Evolutionary conservation across 495 filamentous ascomycete genomes (phyloP).

Genomic region (Daldinia bambusicola): DNA sequence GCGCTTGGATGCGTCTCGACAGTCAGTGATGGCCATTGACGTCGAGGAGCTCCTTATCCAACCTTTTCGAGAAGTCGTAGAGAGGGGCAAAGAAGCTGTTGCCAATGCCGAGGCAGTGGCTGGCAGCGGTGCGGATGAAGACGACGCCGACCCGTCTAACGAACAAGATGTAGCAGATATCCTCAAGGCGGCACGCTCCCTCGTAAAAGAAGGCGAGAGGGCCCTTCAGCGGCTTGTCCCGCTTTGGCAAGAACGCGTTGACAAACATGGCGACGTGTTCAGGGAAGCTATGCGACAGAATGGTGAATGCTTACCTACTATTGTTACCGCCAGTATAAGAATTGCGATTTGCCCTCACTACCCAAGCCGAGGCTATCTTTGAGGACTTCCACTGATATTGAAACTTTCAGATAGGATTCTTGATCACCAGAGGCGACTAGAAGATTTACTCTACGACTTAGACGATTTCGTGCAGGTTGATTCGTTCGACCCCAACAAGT

Average conservation of each 20-base stretch:
- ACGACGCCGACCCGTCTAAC: slow-evolving; percentile 16
- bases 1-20: slow-evolving; percentile 23
- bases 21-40: slow-evolving; percentile 49
- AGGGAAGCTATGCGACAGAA: slow-evolving; percentile 50
- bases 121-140: slow-evolving; percentile 27
- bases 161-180: slow-evolving; percentile 34
- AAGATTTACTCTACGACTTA: slow-evolving; percentile 55
- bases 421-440: slow-evolving; percentile 47
- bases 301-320: slow-evolving; percentile 39
- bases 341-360: not conserved
- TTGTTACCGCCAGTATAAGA: not conserved
- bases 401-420: slow-evolving; percentile 44
- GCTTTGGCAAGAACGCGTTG: slow-evolving; percentile 50
- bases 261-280: slow-evolving; percentile 51
- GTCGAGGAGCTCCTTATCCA: slow-evolving; percentile 53
- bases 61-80: slow-evolving; percentile 52
- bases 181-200: slow-evolving; percentile 45
- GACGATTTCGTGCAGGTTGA: slow-evolving; percentile 52
- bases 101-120: slow-evolving; percentile 45
- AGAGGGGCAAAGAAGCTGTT: slow-evolving; percentile 47
- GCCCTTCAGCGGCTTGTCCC: slow-evolving; percentile 49
- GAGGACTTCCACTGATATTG: slow-evolving; percentile 14
- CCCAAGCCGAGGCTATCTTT: not conserved
- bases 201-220: slow-evolving; percentile 51
- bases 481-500: slow-evolving; percentile 47